Conservation (phyloP, 345 rosid species). For the Gossypium rotundifolium region DNA sequence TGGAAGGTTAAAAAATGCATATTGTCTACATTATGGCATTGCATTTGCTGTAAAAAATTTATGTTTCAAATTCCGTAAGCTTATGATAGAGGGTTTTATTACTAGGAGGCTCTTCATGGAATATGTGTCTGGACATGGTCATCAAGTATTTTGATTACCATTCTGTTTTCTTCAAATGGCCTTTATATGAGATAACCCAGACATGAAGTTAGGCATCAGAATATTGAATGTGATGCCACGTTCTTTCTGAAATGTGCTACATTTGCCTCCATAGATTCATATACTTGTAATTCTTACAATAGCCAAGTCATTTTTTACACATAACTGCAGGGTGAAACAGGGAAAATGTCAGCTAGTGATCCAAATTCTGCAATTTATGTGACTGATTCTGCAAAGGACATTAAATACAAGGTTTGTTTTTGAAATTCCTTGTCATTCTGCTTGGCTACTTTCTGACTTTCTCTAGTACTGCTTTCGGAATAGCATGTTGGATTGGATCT, state of each 20-base stretch:
- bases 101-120: neutral
- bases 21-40: neutral
- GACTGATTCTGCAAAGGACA: constrained; percentile 75
- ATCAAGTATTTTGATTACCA: neutral
- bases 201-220: neutral
- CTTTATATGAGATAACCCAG: neutral
- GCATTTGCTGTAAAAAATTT: neutral
- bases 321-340: constrained; percentile 71
- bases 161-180: neutral
- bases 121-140: neutral
- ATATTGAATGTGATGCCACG: neutral
- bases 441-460: neutral
- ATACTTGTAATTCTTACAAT: neutral
- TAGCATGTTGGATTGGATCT: neutral
- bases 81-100: neutral
- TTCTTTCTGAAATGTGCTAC: constrained; percentile 1
- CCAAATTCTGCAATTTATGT: constrained; percentile 93
- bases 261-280: neutral
- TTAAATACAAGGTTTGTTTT: constrained; percentile 63
- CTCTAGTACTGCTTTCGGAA: neutral
- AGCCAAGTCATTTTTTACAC: neutral
- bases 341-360: constrained; percentile 98
- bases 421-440: neutral
- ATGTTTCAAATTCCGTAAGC: neutral
- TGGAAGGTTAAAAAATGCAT: neutral